A percentile compares a stretch with the other conserved stretches of the same genome.
phyloP scores from a whole-genome alignment of 345 rosid species.

The Citrus medica region DNA sequence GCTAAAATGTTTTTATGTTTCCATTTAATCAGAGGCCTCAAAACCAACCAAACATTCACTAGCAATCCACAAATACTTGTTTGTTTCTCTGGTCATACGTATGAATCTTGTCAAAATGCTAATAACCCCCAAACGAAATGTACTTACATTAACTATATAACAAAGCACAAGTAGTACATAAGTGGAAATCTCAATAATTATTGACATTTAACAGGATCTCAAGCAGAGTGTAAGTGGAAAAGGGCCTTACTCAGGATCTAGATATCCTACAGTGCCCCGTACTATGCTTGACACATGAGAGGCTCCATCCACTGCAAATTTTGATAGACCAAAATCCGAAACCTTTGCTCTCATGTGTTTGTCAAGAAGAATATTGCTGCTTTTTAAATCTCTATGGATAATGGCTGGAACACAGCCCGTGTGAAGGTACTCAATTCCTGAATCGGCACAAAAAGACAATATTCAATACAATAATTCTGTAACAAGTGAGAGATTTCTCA shows the following conservation, averaged over 20 bases:
- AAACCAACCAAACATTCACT: neutral
- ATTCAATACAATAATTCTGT: slow-evolving; percentile 6
- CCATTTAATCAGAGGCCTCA: neutral
- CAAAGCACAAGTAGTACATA: neutral
- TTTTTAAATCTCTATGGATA: slow-evolving; percentile 94
- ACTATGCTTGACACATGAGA: slow-evolving; percentile 98
- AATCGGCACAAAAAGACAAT: slow-evolving; percentile 10
- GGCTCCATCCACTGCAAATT: slow-evolving; percentile 77
- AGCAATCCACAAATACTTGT: neutral
- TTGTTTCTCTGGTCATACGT: neutral
- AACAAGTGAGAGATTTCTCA: neutral
- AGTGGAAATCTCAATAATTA: neutral
- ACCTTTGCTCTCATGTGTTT: slow-evolving; percentile 88
- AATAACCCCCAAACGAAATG: neutral
- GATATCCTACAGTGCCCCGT: slow-evolving; percentile 97
- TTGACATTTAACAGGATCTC: slow-evolving; percentile 3
- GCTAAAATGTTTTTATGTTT: neutral
- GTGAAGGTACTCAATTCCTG: slow-evolving; percentile 98
- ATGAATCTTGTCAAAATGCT: neutral
- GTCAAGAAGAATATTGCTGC: slow-evolving; percentile 93
- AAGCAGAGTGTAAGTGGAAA: slow-evolving; percentile 2
- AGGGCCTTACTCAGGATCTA: slow-evolving; percentile 92
- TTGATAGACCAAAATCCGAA: slow-evolving; percentile 95
- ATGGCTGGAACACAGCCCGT: slow-evolving; percentile 95
- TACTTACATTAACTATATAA: neutral